Evolutionary conservation across 2,329 filamentous ascomycete species (phyloP).

Genomic region (Aspergillus sp.): DNA sequence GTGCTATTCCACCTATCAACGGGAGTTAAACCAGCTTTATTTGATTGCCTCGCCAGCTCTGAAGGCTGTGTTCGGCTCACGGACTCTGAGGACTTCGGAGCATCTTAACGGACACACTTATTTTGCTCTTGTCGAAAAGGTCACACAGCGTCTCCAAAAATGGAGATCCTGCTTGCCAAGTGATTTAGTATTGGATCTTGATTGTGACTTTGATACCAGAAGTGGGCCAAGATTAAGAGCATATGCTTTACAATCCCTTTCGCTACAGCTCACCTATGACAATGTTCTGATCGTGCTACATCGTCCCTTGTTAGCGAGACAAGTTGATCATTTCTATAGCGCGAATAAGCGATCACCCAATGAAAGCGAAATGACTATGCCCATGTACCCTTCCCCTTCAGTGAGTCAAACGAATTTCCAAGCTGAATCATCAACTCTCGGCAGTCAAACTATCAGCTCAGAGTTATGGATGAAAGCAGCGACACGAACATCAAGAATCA

Average conservation of each 20-base stretch:
- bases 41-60: conserved; percentile 24
- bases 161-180: conserved; percentile 18
- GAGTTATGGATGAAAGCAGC: conserved; percentile 36
- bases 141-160: conserved; percentile 18
- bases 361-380: too few species aligned
- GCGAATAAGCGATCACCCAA: neutral
- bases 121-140: conserved; percentile 15
- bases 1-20: conserved; percentile 25
- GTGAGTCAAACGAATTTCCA: too few species aligned
- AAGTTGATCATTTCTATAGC: conserved; percentile 31
- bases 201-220: conserved; percentile 15
- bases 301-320: conserved; percentile 42
- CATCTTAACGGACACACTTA: conserved; percentile 20
- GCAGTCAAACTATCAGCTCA: conserved; percentile 6
- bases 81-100: conserved; percentile 18
- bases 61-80: conserved; percentile 25
- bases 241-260: conserved; percentile 39
- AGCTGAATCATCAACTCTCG: too few species aligned
- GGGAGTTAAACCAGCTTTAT: conserved; percentile 26
- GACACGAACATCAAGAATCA: conserved; percentile 40
- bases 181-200: conserved; percentile 19
- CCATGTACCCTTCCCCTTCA: too few species aligned
- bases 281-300: conserved; percentile 45
- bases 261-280: conserved; percentile 46
- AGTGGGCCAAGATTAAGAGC: conserved; percentile 12